Evolutionary conservation across 2,329 filamentous ascomycete species (phyloP), one percentile per base, ranked within the genome.

Genomic region (Paraphoma sp.): DNA sequence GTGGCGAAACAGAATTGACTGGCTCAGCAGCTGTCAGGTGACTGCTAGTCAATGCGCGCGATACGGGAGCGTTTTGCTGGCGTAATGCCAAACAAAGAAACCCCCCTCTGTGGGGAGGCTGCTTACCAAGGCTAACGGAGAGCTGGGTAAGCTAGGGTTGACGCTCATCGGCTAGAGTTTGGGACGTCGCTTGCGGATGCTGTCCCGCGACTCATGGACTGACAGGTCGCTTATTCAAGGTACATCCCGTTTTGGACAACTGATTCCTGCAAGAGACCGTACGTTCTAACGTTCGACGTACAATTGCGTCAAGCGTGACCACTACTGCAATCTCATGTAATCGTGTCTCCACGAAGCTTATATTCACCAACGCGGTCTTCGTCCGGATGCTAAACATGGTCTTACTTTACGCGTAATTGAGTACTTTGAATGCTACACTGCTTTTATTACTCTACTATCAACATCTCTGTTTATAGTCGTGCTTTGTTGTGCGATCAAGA

Each of bases 61-160:
- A 18, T 5, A 17, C 50, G 50, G 36, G 41, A 44, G 6, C 40
- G 30, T 16, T 1, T 7, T 38, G 45, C 51, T 48, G 51, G 51
- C 33, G 44, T 48, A n/a, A 53, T 18, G n/a, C 43, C 18, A 48
- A 38, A 48, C 51, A 38, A 47, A 36, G 45, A 47, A 47, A 31
- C 5, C 18, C 30, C 30, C 45, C 14, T 36, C 23, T 10, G 29
- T 33, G 28, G 30, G 28, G 11, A 16, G 14, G 45, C 45, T 31
- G 14, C 18, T 47, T 47, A 16, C 40, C 11, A 42, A 42, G 10
- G 40, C 16, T 42, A 17, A 17, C 16, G 40, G 16, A n/a, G 12
- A 9, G n/a, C 11, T n/a, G 10, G 40, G 12, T 14, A 16, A 36
- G 33, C 33, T 36, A 36, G 10, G 33, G 33, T 14, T 36, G 33